phyloP scores from a whole-genome alignment of 495 filamentous ascomycete species.

The Aspergillus wentii region DNA sequence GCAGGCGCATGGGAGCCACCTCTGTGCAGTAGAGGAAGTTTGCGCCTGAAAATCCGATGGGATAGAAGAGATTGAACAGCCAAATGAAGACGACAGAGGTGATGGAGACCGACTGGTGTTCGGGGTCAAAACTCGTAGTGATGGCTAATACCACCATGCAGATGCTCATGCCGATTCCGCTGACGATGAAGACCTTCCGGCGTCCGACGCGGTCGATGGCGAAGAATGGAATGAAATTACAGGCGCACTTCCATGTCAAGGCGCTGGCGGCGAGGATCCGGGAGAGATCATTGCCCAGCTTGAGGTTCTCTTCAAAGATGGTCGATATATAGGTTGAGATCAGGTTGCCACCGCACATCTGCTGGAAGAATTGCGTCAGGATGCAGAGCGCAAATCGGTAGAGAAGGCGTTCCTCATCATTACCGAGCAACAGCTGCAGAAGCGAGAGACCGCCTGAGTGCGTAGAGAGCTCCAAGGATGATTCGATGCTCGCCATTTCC shows the following conservation, averaged over 20 bases:
- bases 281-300: constrained; percentile 9
- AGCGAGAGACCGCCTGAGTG: too few species aligned
- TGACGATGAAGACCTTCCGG: constrained; percentile 25
- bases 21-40: constrained; percentile 49
- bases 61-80: constrained; percentile 48
- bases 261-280: constrained; percentile 16
- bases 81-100: constrained; percentile 35
- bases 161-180: constrained; percentile 16
- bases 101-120: constrained; percentile 29
- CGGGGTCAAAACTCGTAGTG: constrained; percentile 32
- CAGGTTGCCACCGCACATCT: constrained; percentile 13
- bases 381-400: constrained; percentile 22
- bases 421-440: too few species aligned
- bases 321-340: constrained; percentile 13
- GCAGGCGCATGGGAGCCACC: constrained; percentile 40
- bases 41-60: constrained; percentile 46
- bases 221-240: constrained; percentile 14
- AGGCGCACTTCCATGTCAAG: constrained; percentile 43
- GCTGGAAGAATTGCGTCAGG: constrained; percentile 23
- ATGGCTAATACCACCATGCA: constrained; percentile 29
- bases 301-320: constrained; percentile 16
- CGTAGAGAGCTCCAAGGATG: too few species aligned
- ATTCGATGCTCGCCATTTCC: too few species aligned
- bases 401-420: constrained; percentile 10
- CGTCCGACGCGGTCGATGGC: constrained; percentile 20